A percentile compares a stretch with the other conserved stretches of the same genome.
Evolutionary conservation across 306 rosid species (phyloP).

Genomic region (Lathyrus tuberosus): DNA sequence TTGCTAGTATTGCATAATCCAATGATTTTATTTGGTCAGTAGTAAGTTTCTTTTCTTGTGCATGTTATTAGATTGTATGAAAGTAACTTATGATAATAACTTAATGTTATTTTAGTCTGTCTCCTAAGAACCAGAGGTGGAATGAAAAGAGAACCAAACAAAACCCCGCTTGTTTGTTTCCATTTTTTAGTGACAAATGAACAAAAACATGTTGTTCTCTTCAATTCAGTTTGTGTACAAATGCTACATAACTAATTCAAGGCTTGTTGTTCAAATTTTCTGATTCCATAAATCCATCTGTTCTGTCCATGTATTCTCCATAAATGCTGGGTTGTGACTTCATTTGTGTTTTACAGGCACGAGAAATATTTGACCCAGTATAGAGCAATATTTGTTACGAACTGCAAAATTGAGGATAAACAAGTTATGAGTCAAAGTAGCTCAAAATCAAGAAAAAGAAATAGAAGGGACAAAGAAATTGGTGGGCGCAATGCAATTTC

Average conservation of each 20-base stretch:
- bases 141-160: too few relatives aligned
- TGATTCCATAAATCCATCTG: not conserved
- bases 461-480: constrained; percentile 41
- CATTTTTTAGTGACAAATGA: too few relatives aligned
- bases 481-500: constrained; percentile 43
- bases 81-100: too few relatives aligned
- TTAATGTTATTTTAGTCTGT: too few relatives aligned
- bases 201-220: not conserved
- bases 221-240: not conserved
- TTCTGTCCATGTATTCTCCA: not conserved
- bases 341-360: constrained; percentile 59
- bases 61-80: too few relatives aligned
- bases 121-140: too few relatives aligned
- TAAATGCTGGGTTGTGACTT: constrained; percentile 23
- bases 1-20: too few relatives aligned
- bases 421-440: constrained; percentile 35
- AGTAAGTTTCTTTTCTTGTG: too few relatives aligned
- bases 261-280: not conserved
- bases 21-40: too few relatives aligned
- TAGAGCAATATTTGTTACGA: constrained; percentile 70
- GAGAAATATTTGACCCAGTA: constrained; percentile 78
- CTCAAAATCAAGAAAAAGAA: constrained; percentile 45
- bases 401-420: constrained; percentile 62
- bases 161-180: too few relatives aligned
- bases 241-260: not conserved